Conservation (phyloP, 495 filamentous ascomycete genomes). For the Penicillium cinerascens region DNA sequence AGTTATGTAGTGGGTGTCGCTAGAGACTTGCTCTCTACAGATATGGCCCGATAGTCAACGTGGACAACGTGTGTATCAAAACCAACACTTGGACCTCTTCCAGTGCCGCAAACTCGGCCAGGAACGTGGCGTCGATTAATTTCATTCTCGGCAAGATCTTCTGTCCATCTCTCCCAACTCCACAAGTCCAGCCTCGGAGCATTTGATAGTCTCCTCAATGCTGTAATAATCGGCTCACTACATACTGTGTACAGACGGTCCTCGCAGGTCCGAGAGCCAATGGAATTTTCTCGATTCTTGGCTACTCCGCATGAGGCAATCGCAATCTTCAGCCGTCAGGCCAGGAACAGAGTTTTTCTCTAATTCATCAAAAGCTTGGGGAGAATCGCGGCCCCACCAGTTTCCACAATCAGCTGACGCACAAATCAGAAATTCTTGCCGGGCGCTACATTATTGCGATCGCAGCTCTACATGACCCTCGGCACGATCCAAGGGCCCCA, state of each 20-base stretch:
- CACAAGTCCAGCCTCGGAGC: neutral
- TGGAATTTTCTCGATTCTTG: neutral
- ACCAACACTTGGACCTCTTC: conserved; percentile 14
- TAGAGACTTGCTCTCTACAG: neutral
- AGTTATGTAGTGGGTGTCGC: neutral
- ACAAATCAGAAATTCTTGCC: neutral
- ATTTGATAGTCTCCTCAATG: neutral
- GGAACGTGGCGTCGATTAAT: conserved; percentile 11
- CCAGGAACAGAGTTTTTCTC: neutral
- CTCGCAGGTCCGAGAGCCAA: neutral
- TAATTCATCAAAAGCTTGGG: neutral
- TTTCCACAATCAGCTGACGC: neutral
- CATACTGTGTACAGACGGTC: too few species aligned
- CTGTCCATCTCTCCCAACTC: conserved; percentile 9
- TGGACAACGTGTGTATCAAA: conserved; percentile 5
- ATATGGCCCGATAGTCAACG: too few species aligned
- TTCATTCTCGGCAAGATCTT: conserved; percentile 21
- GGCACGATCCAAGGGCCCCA: neutral
- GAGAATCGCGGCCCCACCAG: neutral
- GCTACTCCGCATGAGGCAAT: neutral
- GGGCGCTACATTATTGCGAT: neutral
- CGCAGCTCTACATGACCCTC: neutral
- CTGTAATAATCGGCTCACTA: too few species aligned
- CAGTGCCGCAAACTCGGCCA: neutral
- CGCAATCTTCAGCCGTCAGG: neutral